Percentiles rank a stretch among this genome's conserved stretches.
Conservation (phyloP, 208 protist species). For the Crithidia sp. region DNA sequence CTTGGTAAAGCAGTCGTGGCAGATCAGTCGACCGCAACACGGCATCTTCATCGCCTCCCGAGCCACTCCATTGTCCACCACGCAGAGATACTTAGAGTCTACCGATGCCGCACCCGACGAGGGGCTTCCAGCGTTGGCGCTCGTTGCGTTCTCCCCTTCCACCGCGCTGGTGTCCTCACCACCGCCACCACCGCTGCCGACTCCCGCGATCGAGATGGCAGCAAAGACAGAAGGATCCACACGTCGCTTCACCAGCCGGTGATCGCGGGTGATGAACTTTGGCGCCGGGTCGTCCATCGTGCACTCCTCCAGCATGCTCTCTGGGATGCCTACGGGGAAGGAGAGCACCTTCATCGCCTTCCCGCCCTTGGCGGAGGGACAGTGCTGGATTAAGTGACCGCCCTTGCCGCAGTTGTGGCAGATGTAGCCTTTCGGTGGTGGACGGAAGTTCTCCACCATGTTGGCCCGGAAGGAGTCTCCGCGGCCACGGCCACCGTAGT, state of each 20-base stretch:
- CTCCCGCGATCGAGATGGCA: constrained; percentile 31
- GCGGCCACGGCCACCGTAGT: constrained; percentile 26
- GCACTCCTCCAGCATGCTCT: constrained; percentile 88
- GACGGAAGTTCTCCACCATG: constrained; percentile 63
- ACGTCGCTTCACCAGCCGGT: constrained; percentile 76
- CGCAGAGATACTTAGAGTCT: constrained; percentile 35
- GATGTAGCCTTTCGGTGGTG: constrained; percentile 79
- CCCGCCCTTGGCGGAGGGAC: constrained; percentile 63
- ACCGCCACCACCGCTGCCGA: background rate
- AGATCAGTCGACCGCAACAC: constrained; percentile 71
- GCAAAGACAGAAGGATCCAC: constrained; percentile 71
- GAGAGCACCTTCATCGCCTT: constrained; percentile 66
- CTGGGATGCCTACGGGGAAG: constrained; percentile 84
- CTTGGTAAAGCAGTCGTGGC: constrained; percentile 66
- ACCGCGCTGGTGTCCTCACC: background rate
- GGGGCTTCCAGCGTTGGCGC: background rate
- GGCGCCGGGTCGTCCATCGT: constrained; percentile 87
- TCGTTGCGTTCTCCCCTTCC: background rate
- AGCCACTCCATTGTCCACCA: constrained; percentile 57
- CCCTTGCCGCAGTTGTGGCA: constrained; percentile 91
- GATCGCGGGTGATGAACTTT: constrained; percentile 88
- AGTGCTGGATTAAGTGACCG: constrained; percentile 88
- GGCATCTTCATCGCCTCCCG: constrained; percentile 70
- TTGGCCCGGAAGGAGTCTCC: constrained; percentile 31
- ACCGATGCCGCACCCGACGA: background rate